phyloP scores from a whole-genome alignment of 2,329 filamentous ascomycete genomes.

The Penicillium aurantiogriseum region DNA sequence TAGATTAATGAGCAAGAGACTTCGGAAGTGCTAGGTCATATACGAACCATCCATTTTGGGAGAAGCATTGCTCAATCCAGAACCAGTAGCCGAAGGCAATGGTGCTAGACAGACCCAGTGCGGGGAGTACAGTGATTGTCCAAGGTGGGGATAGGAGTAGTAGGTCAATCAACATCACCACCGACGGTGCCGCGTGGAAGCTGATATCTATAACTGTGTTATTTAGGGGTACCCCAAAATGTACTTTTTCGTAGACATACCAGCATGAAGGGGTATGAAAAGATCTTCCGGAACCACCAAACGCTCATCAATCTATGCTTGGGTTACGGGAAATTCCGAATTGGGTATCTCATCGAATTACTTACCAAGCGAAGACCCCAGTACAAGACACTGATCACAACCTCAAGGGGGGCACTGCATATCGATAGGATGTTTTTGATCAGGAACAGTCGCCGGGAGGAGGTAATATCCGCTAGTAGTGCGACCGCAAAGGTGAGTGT shows the following conservation, averaged over 20 bases:
- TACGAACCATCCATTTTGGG: conserved; percentile 58
- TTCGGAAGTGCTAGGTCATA: no score
- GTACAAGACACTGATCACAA: conserved; percentile 60
- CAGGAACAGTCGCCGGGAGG: conserved; percentile 53
- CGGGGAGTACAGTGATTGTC: conserved; percentile 54
- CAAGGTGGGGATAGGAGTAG: conserved; percentile 61
- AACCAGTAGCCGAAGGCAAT: conserved; percentile 63
- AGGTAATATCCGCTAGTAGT: conserved; percentile 56
- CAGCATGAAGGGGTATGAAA: conserved; percentile 37
- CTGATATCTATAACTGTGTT: conserved; percentile 38
- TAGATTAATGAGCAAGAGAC: conserved; percentile 33
- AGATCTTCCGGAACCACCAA: conserved; percentile 52
- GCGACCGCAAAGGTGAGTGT: conserved; percentile 55
- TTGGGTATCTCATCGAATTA: conserved; percentile 1
- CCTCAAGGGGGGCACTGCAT: conserved; percentile 59
- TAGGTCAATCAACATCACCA: conserved; percentile 55
- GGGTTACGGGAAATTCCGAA: conserved; percentile 3
- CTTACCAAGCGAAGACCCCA: conserved; percentile 56
- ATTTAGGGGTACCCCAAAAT: conserved; percentile 3
- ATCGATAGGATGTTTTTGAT: conserved; percentile 59
- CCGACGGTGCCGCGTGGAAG: conserved; percentile 53
- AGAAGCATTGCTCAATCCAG: conserved; percentile 62
- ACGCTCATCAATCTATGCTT: conserved; percentile 41
- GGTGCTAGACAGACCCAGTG: conserved; percentile 48
- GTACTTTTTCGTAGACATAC: conserved; percentile 32